Evolutionary conservation across 768 basidiomycete genomes (phyloP), one percentile per base, ranked within the genome.

Genomic region (Russula earlei): DNA sequence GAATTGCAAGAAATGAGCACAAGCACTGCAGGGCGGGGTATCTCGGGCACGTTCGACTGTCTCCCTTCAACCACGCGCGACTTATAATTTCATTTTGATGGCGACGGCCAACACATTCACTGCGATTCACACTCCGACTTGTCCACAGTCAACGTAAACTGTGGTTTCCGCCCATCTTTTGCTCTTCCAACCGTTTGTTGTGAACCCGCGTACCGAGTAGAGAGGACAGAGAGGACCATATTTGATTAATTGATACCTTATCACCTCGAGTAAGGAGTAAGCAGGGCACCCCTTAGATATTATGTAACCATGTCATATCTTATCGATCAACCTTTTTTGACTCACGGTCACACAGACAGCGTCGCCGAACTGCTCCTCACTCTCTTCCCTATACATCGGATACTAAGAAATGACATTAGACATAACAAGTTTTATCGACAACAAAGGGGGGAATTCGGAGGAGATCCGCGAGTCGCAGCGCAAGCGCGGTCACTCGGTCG

Each of bases 401-500:
- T 29, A 47, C 45, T 46, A 53, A 9, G 14, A 55, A 19, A 92
- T 91, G 90, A 92, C 90, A 15, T 75, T 92, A 63, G 90, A 92
- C 74, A 74, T 91, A 22, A 74, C 82, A 11, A 78, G 75, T 53
- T 92, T 92, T 63, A 88, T 92, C 62, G 84, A 89, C 66, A 80
- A 72, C 72, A 92, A 91, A 68, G 96, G 94, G 24, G 96, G 96
- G 34, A 89, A 96, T 73, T 83, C 94, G 15, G 84, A 87, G 62
- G 80, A 84, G 66, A 93, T 98, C 59, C 76, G 86, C 54, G 91
- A 91, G 65, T 97, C 94, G 4, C 95, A 99, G 74, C 76, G 83
- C 65, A 93, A 91, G 71, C 82, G 96, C 46, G 89, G 88, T 10
- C 84, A 91, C 54, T 79, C 87, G 19, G 89, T 90, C 49, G 94